phyloP scores from a whole-genome alignment of 306 rosid species.

The Ceratonia siliqua region DNA sequence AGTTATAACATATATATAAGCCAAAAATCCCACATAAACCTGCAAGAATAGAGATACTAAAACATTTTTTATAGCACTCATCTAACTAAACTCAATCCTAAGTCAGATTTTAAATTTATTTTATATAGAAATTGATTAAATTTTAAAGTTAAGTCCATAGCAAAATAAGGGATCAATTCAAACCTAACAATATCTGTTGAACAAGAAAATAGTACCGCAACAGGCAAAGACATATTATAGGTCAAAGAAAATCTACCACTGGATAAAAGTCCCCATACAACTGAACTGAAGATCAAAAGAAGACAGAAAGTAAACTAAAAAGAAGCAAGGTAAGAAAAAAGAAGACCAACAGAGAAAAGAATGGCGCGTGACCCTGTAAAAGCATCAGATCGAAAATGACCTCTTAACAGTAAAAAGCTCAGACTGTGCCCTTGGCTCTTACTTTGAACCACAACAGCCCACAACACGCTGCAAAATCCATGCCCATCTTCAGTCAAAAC shows the following conservation, averaged over 20 bases:
- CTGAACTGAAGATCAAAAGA: background rate
- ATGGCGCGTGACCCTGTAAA: constrained; percentile 58
- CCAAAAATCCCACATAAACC: too few species aligned
- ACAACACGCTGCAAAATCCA: constrained; percentile 21
- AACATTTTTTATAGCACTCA: too few species aligned
- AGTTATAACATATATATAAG: too few species aligned
- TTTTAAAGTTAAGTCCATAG: too few species aligned
- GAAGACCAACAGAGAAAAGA: constrained; percentile 30
- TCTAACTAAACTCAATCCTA: too few species aligned
- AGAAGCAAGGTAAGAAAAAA: background rate
- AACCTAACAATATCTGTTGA: background rate
- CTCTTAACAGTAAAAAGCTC: constrained; percentile 32
- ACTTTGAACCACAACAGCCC: constrained; percentile 41
- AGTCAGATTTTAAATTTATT: too few species aligned
- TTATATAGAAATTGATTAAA: too few species aligned
- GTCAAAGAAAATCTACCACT: background rate
- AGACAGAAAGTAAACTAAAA: background rate
- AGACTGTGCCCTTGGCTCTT: constrained; percentile 30
- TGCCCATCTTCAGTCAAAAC: constrained; percentile 39
- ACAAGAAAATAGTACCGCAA: background rate
- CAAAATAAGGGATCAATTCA: too few species aligned
- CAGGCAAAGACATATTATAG: background rate
- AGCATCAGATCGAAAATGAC: constrained; percentile 41
- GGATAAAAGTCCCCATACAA: background rate
- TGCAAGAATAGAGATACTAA: too few species aligned